A percentile compares a stretch with the other conserved stretches of the same genome.
Evolutionary conservation across 2,329 filamentous ascomycete genomes (phyloP).

Genomic region (Cordyceps cateniannulata): DNA sequence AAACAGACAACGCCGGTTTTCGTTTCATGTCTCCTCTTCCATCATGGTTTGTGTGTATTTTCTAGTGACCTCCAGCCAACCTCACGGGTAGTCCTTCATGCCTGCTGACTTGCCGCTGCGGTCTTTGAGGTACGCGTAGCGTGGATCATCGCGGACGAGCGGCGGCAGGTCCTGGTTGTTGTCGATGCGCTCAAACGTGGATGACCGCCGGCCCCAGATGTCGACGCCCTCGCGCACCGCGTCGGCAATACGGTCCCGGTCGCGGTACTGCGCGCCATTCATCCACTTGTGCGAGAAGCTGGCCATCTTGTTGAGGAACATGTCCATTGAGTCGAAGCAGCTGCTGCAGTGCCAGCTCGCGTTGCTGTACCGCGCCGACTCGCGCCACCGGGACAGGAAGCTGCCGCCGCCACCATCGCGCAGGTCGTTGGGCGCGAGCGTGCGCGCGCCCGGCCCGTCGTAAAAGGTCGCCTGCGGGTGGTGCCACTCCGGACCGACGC

Average conservation of each 20-base stretch:
- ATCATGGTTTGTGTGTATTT: neutral
- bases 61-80: accelerated
- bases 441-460: conserved; percentile 25
- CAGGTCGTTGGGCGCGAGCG: conserved; percentile 47
- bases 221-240: conserved; percentile 47
- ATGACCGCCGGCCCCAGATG: conserved; percentile 44
- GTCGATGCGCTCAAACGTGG: conserved; percentile 44
- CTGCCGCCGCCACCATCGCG: conserved; percentile 38
- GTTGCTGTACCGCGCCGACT: conserved; percentile 32
- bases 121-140: conserved; percentile 39
- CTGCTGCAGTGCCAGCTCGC: conserved; percentile 57
- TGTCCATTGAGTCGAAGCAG: conserved; percentile 50
- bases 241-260: conserved; percentile 41
- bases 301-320: conserved; percentile 49
- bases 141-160: conserved; percentile 35
- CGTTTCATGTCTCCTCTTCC: neutral
- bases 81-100: conserved; percentile 36
- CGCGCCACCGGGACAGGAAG: conserved; percentile 5
- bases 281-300: conserved; percentile 49
- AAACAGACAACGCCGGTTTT: neutral
- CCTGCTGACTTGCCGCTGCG: conserved; percentile 41
- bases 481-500: conserved; percentile 37
- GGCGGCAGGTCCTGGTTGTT: conserved; percentile 46
- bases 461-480: conserved; percentile 57
- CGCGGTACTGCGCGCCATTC: conserved; percentile 42